phyloP scores from a whole-genome alignment of 2,329 filamentous ascomycete species.

The Aspergillus sp. region DNA sequence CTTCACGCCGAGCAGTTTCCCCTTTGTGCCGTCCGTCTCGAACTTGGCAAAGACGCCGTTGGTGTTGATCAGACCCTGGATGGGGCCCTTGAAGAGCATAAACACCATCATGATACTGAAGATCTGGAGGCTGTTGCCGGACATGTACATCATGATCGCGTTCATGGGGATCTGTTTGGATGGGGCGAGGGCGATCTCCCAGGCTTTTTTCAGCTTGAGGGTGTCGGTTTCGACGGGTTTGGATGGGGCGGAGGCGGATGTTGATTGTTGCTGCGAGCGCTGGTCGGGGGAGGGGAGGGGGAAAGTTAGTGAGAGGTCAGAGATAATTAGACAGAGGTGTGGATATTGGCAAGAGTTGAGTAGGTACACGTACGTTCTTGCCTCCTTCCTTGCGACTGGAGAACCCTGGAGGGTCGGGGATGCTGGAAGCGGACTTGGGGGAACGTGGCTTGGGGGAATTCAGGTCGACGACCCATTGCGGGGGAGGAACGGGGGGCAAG shows the following conservation, averaged over 20 bases:
- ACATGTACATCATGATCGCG: conserved; percentile 99
- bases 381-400: conserved; percentile 52
- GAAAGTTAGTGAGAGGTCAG: background rate
- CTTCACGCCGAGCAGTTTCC: conserved; percentile 78
- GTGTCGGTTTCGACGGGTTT: conserved; percentile 82
- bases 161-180: conserved; percentile 97
- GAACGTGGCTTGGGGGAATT: conserved; percentile 67
- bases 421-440: conserved; percentile 58
- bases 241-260: conserved; percentile 26
- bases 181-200: conserved; percentile 92
- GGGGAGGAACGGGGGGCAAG: conserved; percentile 51
- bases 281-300: background rate
- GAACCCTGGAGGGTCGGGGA: conserved; percentile 87
- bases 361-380: conserved; percentile 31
- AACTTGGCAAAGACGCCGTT: conserved; percentile 89
- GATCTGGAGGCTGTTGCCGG: conserved; percentile 94
- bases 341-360: background rate
- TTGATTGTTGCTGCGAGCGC: conserved; percentile 21
- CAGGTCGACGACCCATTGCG: conserved; percentile 81
- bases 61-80: conserved; percentile 78
- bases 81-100: conserved; percentile 96
- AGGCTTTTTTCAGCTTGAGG: conserved; percentile 96
- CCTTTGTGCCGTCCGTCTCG: conserved; percentile 75
- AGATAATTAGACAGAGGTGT: background rate
- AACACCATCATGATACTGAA: conserved; percentile 99